These are phyloP conservation scores for Oryza glaberrima DNA, from an alignment of 176 grass and related monocot genomes.

Conservation along the genomic window DNA sequence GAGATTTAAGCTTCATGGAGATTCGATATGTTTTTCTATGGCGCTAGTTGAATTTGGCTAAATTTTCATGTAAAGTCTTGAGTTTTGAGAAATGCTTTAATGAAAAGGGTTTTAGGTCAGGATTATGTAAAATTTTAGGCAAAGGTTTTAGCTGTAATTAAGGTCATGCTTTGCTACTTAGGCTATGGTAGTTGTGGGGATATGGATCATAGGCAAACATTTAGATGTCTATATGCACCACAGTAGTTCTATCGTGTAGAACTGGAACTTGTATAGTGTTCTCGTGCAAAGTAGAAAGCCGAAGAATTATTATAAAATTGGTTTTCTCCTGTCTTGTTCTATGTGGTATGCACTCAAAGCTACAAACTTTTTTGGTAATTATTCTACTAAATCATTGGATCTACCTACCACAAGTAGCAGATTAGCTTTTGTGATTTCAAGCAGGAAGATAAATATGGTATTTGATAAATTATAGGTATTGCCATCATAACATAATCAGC, in stretches of 20 bases:
- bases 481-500: background rate
- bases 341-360: constrained; percentile 2
- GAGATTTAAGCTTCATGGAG: background rate
- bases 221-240: background rate
- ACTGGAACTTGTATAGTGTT: background rate
- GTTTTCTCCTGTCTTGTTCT: constrained; percentile 3
- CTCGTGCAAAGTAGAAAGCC: background rate
- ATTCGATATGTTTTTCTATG: background rate
- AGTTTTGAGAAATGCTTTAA: constrained; percentile 1
- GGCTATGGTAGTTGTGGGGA: background rate
- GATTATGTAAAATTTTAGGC: background rate
- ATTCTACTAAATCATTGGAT: background rate
- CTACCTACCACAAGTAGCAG: background rate
- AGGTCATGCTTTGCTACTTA: background rate
- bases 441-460: background rate
- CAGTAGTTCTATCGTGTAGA: background rate
- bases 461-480: constrained; percentile 24
- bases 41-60: background rate
- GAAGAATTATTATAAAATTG: background rate
- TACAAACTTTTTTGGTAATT: background rate
- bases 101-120: background rate
- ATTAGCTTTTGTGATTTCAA: constrained; percentile 9
- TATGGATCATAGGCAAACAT: background rate
- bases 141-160: background rate
- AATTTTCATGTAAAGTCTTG: background rate